phyloP scores from a whole-genome alignment of 1,284 basidiomycete species.

The Athelia sp. region DNA sequence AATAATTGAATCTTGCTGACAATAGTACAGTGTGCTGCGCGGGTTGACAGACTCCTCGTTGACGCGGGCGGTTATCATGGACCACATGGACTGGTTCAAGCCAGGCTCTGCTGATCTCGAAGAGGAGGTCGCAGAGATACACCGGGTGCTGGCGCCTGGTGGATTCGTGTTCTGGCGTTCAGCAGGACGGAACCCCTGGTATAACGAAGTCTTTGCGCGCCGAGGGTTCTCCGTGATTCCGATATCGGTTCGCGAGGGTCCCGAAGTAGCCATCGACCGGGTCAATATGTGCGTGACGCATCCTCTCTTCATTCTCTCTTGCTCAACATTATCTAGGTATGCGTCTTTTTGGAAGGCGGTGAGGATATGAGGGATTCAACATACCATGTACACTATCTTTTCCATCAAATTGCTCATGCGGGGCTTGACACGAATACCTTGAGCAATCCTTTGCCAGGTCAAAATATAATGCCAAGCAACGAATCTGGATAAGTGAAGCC shows the following conservation, averaged over 20 bases:
- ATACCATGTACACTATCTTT: no score
- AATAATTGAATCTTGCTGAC: slow-evolving; percentile 9
- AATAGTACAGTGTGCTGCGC: slow-evolving; percentile 43
- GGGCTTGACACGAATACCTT: no score
- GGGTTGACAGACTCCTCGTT: slow-evolving; percentile 50
- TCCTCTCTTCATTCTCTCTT: background rate
- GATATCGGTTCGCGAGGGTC: slow-evolving; percentile 21
- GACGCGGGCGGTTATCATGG: slow-evolving; percentile 74
- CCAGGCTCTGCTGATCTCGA: slow-evolving; percentile 56
- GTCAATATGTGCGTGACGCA: slow-evolving; percentile 25
- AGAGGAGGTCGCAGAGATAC: slow-evolving; percentile 59
- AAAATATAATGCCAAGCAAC: no score
- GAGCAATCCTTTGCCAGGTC: no score
- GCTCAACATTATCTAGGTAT: slow-evolving; percentile 15
- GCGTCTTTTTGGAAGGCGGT: slow-evolving; percentile 23
- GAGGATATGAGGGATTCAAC: slow-evolving; percentile 11
- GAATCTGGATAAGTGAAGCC: no score
- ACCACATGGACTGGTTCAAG: slow-evolving; percentile 76
- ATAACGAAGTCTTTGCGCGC: slow-evolving; percentile 44
- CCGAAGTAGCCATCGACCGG: slow-evolving; percentile 22
- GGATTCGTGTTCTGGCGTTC: slow-evolving; percentile 71
- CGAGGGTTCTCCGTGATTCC: slow-evolving; percentile 22
- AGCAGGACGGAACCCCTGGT: slow-evolving; percentile 74
- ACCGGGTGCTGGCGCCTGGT: slow-evolving; percentile 54
- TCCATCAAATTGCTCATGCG: no score